Percentiles rank a stretch among this genome's conserved stretches.
Conservation (phyloP, 2,329 filamentous ascomycete species). For the Orbilia javanica region DNA sequence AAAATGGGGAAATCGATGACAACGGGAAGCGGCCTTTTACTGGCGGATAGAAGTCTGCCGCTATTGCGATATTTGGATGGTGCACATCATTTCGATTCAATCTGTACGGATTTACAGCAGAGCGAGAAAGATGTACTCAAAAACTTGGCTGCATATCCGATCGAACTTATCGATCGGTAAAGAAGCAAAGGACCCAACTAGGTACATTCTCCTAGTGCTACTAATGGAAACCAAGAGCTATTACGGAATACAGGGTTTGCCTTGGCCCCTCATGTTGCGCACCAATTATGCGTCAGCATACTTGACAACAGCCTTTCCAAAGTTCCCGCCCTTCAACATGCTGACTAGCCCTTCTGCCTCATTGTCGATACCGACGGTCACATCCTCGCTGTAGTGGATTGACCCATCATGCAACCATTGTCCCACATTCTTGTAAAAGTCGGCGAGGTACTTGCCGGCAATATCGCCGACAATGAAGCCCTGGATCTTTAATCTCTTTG, state of each 20-base stretch:
- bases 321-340: constrained; percentile 82
- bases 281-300: constrained; percentile 30
- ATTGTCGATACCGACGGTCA: constrained; percentile 83
- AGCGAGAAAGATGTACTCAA: constrained; percentile 78
- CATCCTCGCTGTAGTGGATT: constrained; percentile 77
- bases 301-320: constrained; percentile 86
- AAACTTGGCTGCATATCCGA: constrained; percentile 71
- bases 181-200: not conserved
- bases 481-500: constrained; percentile 77
- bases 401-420: constrained; percentile 81
- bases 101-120: constrained; percentile 80
- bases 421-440: constrained; percentile 80
- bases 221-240: not conserved
- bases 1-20: constrained; percentile 61
- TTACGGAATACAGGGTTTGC: not conserved
- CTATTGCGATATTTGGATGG: constrained; percentile 80
- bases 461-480: constrained; percentile 80
- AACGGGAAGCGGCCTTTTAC: constrained; percentile 62
- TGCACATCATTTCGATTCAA: constrained; percentile 82
- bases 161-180: constrained; percentile 65
- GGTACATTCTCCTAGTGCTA: not conserved
- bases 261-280: not conserved
- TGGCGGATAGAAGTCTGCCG: constrained; percentile 66
- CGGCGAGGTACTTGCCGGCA: constrained; percentile 69
- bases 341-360: constrained; percentile 79